phyloP scores from a whole-genome alignment of 225 moss, liverwort and hornwort species.

The Bryoerythrophyllum caledonicum region DNA sequence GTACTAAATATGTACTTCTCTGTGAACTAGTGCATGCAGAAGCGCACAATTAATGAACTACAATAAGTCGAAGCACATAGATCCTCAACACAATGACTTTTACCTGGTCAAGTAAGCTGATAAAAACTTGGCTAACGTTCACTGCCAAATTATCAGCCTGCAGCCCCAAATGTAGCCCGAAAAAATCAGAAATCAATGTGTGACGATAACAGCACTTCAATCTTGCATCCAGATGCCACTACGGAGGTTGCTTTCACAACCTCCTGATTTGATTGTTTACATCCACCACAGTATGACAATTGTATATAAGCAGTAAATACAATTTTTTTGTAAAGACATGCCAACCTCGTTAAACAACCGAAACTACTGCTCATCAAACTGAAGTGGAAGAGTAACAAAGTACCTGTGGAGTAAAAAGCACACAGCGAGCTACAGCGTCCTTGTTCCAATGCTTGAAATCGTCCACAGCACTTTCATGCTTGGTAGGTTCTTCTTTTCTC shows the following conservation, averaged over 20 bases:
- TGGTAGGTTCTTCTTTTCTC: conserved; percentile 36
- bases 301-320: not conserved
- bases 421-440: conserved; percentile 89
- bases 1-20: conserved; percentile 10
- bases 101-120: conserved; percentile 95
- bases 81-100: conserved; percentile 1
- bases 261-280: not conserved
- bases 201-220: not conserved
- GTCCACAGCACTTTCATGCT: conserved; percentile 70
- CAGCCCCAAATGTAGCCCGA: conserved; percentile 28
- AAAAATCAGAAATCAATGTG: conserved; percentile 14
- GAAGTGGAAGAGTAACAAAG: conserved; percentile 12
- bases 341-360: conserved; percentile 2
- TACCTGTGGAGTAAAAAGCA: conserved; percentile 86
- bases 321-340: not conserved
- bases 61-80: not conserved
- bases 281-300: not conserved
- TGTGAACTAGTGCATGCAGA: not conserved
- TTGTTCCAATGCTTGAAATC: conserved; percentile 94
- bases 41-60: conserved; percentile 8
- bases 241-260: not conserved
- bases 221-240: not conserved
- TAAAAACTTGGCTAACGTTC: conserved; percentile 83
- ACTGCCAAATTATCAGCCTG: conserved; percentile 90
- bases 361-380: not conserved